These are phyloP conservation scores for Penicillium fimorum DNA, from an alignment of 495 filamentous ascomycete species.

Conservation along the genomic window DNA sequence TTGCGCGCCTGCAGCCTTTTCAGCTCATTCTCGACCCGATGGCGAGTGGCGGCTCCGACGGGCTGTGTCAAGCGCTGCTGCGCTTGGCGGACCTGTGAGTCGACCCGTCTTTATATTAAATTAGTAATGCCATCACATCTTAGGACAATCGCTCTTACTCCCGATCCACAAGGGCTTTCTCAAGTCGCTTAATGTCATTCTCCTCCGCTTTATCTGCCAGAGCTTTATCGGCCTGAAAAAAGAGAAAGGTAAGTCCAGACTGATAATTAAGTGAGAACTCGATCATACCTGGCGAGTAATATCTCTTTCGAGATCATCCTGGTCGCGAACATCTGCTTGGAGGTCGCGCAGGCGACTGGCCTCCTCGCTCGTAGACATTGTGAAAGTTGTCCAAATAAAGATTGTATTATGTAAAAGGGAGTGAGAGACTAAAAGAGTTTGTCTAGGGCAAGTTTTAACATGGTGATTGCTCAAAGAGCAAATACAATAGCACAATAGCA, in stretches of 20 bases:
- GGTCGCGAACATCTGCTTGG: conserved; percentile 72
- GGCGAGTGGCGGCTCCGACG: conserved; percentile 45
- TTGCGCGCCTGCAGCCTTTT: conserved; percentile 60
- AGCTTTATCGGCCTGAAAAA: conserved; percentile 65
- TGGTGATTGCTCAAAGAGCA: conserved; percentile 8
- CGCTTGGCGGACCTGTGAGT: conserved; percentile 47
- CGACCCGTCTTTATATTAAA: conserved; percentile 38
- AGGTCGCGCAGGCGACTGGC: conserved; percentile 62
- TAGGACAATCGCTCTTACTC: conserved; percentile 34
- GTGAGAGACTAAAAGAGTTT: conserved; percentile 10
- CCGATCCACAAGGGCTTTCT: conserved; percentile 66
- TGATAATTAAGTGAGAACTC: background rate
- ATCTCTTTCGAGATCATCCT: conserved; percentile 80
- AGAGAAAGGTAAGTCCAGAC: conserved; percentile 8
- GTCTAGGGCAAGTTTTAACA: background rate
- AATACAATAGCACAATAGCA: conserved; percentile 1
- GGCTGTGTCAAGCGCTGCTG: conserved; percentile 51
- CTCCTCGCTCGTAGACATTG: conserved; percentile 40
- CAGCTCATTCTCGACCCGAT: conserved; percentile 60
- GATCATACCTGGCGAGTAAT: conserved; percentile 53
- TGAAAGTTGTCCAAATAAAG: background rate
- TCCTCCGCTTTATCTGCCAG: conserved; percentile 83
- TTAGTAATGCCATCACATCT: conserved; percentile 11
- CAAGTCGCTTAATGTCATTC: conserved; percentile 79
- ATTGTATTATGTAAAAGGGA: conserved; percentile 3